A percentile compares a stretch with the other conserved stretches of the same genome.
These are phyloP conservation scores for Cyberlindnera sargentensis DNA, from an alignment of 805 yeast species.

Conservation along the genomic window DNA sequence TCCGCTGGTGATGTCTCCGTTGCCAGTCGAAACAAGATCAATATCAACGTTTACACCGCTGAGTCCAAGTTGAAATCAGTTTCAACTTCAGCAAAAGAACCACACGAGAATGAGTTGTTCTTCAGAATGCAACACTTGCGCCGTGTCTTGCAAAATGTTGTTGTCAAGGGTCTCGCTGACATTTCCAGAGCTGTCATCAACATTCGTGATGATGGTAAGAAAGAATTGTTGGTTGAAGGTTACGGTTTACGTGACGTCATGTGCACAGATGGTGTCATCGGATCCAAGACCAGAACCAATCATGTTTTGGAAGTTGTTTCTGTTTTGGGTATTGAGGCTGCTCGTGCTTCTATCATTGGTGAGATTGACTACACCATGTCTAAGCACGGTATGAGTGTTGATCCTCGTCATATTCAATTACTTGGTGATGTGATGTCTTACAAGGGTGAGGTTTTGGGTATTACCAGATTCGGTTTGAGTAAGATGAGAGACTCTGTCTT, in stretches of 20 bases:
- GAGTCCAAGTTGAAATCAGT: slow-evolving; percentile 34
- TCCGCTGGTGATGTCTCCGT: slow-evolving; percentile 63
- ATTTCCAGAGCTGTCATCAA: slow-evolving; percentile 95
- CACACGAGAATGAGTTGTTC: slow-evolving; percentile 48
- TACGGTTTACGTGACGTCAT: slow-evolving; percentile 93
- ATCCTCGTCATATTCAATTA: slow-evolving; percentile 97
- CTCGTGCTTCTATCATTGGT: slow-evolving; percentile 82
- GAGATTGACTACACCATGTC: slow-evolving; percentile 98
- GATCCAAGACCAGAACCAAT: slow-evolving; percentile 80
- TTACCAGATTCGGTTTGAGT: slow-evolving; percentile 94
- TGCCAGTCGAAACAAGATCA: slow-evolving; percentile 57
- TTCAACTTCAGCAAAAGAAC: slow-evolving; percentile 34
- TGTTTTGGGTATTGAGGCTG: slow-evolving; percentile 97
- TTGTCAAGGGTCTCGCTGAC: slow-evolving; percentile 88
- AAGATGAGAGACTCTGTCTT: slow-evolving; percentile 98
- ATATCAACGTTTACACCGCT: slow-evolving; percentile 49
- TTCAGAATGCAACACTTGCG: slow-evolving; percentile 86
- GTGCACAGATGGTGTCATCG: slow-evolving; percentile 95
- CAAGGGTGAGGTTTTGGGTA: slow-evolving; percentile 97
- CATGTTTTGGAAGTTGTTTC: slow-evolving; percentile 85
- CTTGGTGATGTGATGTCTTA: slow-evolving; percentile 98
- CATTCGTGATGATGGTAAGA: slow-evolving; percentile 76
- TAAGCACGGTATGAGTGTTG: slow-evolving; percentile 99
- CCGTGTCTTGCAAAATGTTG: slow-evolving; percentile 78
- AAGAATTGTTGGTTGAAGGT: slow-evolving; percentile 94